Conservation (phyloP, 2,329 filamentous ascomycete species). For the Lomentospora prolificans region DNA sequence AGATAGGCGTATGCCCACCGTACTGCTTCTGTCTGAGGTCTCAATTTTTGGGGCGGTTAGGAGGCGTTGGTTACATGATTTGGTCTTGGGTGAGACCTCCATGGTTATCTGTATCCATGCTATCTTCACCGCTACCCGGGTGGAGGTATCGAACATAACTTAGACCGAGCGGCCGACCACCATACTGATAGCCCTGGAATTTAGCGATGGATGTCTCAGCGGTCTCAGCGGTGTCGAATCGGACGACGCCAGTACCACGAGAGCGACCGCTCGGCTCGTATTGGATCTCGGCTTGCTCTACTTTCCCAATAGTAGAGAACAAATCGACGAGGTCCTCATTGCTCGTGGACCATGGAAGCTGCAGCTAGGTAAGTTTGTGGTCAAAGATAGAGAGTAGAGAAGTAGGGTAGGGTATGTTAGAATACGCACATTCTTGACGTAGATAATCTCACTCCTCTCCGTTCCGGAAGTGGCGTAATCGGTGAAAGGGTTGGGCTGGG, state of each 20-base stretch:
- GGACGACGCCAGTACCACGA: constrained; percentile 89
- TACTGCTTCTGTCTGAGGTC: too few species aligned
- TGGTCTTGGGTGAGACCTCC: constrained; percentile 87
- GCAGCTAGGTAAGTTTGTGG: constrained; percentile 6
- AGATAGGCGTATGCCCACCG: too few species aligned
- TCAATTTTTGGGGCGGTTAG: too few species aligned
- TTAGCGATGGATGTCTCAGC: constrained; percentile 93
- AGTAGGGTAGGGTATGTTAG: background rate
- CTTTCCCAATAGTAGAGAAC: constrained; percentile 95
- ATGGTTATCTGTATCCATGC: constrained; percentile 72
- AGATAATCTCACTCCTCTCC: constrained; percentile 76
- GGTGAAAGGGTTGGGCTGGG: constrained; percentile 80
- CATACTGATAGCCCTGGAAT: constrained; percentile 96
- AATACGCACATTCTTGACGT: constrained; percentile 84
- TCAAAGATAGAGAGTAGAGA: background rate
- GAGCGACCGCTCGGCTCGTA: constrained; percentile 96
- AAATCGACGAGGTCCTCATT: constrained; percentile 95
- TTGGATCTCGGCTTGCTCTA: constrained; percentile 97
- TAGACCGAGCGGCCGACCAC: constrained; percentile 83
- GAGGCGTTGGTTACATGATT: constrained; percentile 77
- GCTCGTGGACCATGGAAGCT: constrained; percentile 98
- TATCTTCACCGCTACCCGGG: constrained; percentile 38
- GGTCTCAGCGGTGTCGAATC: constrained; percentile 74
- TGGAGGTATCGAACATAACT: constrained; percentile 91
- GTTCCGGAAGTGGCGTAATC: constrained; percentile 82